Base-by-base conservation (phyloP, 345 rosid genomes). In the Cardamine resedifolia region DNA sequence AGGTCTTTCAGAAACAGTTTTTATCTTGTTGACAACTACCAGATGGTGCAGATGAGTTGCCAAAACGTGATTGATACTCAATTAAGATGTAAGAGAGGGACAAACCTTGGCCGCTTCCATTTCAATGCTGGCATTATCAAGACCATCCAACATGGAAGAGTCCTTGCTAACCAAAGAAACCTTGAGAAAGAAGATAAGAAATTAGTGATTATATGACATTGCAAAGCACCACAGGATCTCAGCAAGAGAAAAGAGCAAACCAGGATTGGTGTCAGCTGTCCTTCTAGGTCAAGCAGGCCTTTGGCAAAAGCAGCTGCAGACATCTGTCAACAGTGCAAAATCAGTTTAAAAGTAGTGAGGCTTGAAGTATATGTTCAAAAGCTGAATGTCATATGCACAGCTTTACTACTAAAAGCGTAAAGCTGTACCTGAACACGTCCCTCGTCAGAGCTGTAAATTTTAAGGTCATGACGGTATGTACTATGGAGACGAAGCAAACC, bases 161-260 rank as follows among this genome's bases (percentile, higher is more conserved):
- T 96, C 99, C 82, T 96, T 96, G 87, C 99, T 96, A 80, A 96
- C 99, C 77, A 96, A 93, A 55, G 99, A 96, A 79, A 95, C 99
- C 99, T 95, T 64, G 53, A 78, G 59, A 67, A 84, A 67, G 19
- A 23, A 66, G 39, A 78, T 64, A 49, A 49, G 5, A 57, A 58
- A 6, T 71, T 65, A 71, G 26, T 39, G 45, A 28, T 9, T n/a
- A 50, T 3, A 31, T 50, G 72, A 58, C 16, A 43, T 23, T 31
- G 50, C 49, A 50, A 65, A 65, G 43, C 72, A 50, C 41, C n/a
- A 77, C 2, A 30, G 41, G 45, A 21, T 27, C 41, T 70, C 64
- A 16, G 52, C 61, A 55, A 55, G 59, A 64, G 55, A 68, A 76
- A 19, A 38, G 33, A 31, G 70, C 84, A 71, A 50, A 95, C 99